Percentiles rank a stretch among this genome's conserved stretches.
Evolutionary conservation across 2,329 filamentous ascomycete genomes (phyloP).

Genomic region (Colletotrichum sp.): DNA sequence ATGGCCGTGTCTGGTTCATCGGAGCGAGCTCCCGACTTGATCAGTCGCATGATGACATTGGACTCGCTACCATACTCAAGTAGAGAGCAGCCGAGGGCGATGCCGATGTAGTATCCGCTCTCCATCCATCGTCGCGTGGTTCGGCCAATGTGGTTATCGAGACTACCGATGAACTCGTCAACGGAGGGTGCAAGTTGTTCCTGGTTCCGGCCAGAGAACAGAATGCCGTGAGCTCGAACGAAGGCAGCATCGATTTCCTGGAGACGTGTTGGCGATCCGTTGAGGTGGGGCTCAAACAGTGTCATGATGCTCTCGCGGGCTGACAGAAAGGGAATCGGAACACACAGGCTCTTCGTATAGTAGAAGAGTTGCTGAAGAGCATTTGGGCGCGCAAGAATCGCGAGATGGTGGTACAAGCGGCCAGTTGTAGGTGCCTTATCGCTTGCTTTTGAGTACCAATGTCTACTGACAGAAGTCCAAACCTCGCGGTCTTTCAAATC

Average conservation of each 20-base stretch:
- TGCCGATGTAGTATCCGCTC: slow-evolving; percentile 59
- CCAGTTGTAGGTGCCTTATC: slow-evolving; percentile 79
- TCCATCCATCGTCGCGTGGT: slow-evolving; percentile 58
- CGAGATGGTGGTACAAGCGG: slow-evolving; percentile 86
- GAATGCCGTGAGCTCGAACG: not conserved
- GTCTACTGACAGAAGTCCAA: slow-evolving; percentile 80
- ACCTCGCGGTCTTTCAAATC: slow-evolving; percentile 76
- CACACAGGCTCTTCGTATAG: slow-evolving; percentile 74
- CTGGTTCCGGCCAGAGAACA: not conserved
- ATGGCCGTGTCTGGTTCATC: not conserved
- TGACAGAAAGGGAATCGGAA: slow-evolving; percentile 69
- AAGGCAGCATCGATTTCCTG: not conserved
- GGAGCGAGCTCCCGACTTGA: not conserved
- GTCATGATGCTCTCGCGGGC: slow-evolving; percentile 75
- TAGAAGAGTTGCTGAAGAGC: slow-evolving; percentile 74
- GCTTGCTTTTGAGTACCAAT: slow-evolving; percentile 86
- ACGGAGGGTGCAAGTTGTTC: not conserved
- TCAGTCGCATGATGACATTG: not conserved
- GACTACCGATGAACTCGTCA: slow-evolving; percentile 48
- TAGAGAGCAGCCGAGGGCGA: slow-evolving; percentile 59
- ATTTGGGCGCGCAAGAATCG: slow-evolving; percentile 76
- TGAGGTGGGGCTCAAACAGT: slow-evolving; percentile 65
- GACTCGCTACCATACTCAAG: slow-evolving; percentile 53
- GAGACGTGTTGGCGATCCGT: not conserved
- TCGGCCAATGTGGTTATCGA: slow-evolving; percentile 63